Base-by-base conservation (phyloP, 164 flowering plant genomes). In the Vitis amurensis region DNA sequence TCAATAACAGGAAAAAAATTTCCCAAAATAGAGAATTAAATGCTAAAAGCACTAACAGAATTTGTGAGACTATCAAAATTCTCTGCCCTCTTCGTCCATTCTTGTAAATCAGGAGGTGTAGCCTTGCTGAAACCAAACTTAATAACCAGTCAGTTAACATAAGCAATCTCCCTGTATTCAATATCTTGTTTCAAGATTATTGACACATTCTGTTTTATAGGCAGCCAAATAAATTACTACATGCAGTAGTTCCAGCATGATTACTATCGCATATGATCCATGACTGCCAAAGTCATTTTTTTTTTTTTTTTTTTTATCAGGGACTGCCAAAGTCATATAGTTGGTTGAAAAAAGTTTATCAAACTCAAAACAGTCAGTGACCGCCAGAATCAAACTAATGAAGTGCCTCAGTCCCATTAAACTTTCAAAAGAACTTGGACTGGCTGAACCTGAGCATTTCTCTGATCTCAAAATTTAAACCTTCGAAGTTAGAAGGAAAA, bases 1-100 rank as follows among this genome's bases (percentile, higher is more conserved):
- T 67, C 44, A 63, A 12, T 61, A 61, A 52, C 10, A 61, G 14
- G 49, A 66, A 71, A 56, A 10, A 62, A 69, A 52, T 23, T 6
- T 67, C 31, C 48, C 23, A 74, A 63, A 30, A 23, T 48, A 72
- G 63, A 73, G 48, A 29, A 68, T 37, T 11, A 52, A 50, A 61
- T 29, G 27, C 27, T 1, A 23, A 68, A 29, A 69, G 53, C 70
- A 85, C 96, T 86, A 50, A 95, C 99, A 67, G 93, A 83, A 65
- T 82, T 77, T 0, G 79, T 86, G 53, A 95, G 86, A 72, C 84
- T 88, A 80, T 95, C 99, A 77, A 68, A 91, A 64, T 83, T 89
- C 78, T 93, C 95, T 13, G 99, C 99, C 75, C 93, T 82, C 61
- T 69, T 76, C 11, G 91, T 93, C 99, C 99, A 95, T 71, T 88